phyloP scores from a whole-genome alignment of 495 filamentous ascomycete species.

The Penicillium lividum region DNA sequence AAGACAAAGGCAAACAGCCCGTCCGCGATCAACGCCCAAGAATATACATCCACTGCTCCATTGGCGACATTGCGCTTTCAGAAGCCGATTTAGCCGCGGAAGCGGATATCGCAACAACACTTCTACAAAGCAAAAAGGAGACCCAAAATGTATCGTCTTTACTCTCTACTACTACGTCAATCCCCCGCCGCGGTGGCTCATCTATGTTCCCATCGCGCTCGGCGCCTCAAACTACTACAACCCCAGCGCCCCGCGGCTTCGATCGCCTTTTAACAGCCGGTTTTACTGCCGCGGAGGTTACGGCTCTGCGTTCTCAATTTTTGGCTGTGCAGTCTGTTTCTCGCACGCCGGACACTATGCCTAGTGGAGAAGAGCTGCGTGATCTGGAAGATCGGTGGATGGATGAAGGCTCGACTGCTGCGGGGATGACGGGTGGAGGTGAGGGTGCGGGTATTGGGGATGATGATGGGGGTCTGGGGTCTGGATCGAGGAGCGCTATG shows the following conservation, averaged over 20 bases:
- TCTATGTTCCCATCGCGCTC: background rate
- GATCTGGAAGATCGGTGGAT: slow-evolving; percentile 90
- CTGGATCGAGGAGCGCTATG: slow-evolving; percentile 52
- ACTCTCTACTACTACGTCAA: background rate
- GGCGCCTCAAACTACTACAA: slow-evolving; percentile 40
- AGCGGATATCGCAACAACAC: slow-evolving; percentile 48
- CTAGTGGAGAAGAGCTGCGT: slow-evolving; percentile 58
- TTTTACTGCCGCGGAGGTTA: slow-evolving; percentile 79
- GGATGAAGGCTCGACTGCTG: slow-evolving; percentile 63
- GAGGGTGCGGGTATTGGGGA: slow-evolving; percentile 44
- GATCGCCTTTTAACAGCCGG: slow-evolving; percentile 79
- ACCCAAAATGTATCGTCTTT: slow-evolving; percentile 15
- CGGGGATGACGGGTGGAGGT: slow-evolving; percentile 37
- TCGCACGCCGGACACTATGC: slow-evolving; percentile 85
- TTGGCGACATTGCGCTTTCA: slow-evolving; percentile 66
- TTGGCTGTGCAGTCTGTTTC: slow-evolving; percentile 72
- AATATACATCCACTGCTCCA: slow-evolving; percentile 88
- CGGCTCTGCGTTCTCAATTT: slow-evolving; percentile 82
- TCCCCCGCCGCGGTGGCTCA: background rate
- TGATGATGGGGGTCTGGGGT: slow-evolving; percentile 52
- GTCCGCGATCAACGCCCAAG: slow-evolving; percentile 47
- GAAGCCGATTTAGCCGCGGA: slow-evolving; percentile 69
- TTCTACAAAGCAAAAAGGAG: slow-evolving; percentile 21
- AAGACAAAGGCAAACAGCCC: slow-evolving; percentile 58
- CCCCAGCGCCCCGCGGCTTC: slow-evolving; percentile 78